Evolutionary conservation across 768 basidiomycete genomes (phyloP).

Genomic region (Leucogyrophana mollusca): DNA sequence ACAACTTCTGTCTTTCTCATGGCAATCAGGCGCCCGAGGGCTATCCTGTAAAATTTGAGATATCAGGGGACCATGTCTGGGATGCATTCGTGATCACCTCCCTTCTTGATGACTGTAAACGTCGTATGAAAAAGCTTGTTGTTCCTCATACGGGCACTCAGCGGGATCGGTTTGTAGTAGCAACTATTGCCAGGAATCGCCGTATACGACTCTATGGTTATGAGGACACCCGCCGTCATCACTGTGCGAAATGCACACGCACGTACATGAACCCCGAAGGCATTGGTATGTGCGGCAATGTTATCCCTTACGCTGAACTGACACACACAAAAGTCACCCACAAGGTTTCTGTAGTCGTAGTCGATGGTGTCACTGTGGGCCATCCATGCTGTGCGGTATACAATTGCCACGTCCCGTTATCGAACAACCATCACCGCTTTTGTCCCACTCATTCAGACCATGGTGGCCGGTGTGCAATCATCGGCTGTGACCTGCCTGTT

Average conservation of each 20-base stretch:
- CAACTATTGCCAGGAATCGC: constrained; percentile 23
- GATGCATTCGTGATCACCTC: constrained; percentile 25
- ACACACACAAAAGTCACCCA: too few species aligned
- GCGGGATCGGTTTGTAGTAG: constrained; percentile 20
- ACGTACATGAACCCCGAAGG: constrained; percentile 10
- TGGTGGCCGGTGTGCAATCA: constrained; percentile 11
- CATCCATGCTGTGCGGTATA: constrained; percentile 10
- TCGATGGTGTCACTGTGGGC: constrained; percentile 20
- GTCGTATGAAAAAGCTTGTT: constrained; percentile 6
- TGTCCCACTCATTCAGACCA: constrained; percentile 9
- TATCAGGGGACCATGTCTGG: constrained; percentile 29
- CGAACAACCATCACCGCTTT: constrained; percentile 15
- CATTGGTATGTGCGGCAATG: too few species aligned
- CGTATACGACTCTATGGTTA: constrained; percentile 22
- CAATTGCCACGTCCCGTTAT: constrained; percentile 9
- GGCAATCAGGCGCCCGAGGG: constrained; percentile 8
- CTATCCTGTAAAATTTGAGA: constrained; percentile 21
- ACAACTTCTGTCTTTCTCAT: constrained; percentile 11
- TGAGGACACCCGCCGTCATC: constrained; percentile 21
- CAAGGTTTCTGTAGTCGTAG: too few species aligned
- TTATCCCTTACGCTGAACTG: too few species aligned
- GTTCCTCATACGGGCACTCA: constrained; percentile 27
- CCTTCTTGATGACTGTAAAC: constrained; percentile 22
- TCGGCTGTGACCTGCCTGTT: constrained; percentile 9
- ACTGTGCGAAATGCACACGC: constrained; percentile 24